Evolutionary conservation across 768 basidiomycete species (phyloP).

Genomic region (Suillus subaureus): DNA sequence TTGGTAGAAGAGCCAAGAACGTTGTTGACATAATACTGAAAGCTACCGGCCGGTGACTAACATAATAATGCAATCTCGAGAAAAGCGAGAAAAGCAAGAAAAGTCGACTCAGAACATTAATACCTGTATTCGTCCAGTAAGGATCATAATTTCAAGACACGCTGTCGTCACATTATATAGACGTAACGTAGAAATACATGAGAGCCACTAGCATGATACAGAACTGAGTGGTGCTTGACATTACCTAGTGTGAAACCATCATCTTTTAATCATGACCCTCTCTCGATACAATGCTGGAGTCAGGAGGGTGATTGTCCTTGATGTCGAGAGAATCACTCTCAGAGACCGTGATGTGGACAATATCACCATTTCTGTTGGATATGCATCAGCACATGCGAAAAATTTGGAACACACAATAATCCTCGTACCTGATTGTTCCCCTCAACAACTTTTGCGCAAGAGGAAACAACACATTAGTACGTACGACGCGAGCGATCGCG

Average conservation of each 20-base stretch:
- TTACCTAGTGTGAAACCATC: neutral
- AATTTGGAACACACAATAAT: neutral
- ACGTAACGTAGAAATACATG: neutral
- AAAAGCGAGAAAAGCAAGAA: no score
- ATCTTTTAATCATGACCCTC: neutral
- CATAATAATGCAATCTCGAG: no score
- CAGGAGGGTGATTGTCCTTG: slow-evolving; percentile 61
- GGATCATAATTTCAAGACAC: no score
- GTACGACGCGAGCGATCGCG: slow-evolving; percentile 84
- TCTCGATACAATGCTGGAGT: slow-evolving; percentile 28
- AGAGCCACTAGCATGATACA: slow-evolving; percentile 3
- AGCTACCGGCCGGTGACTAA: no score
- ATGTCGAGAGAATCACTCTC: slow-evolving; percentile 49
- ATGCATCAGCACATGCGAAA: slow-evolving; percentile 1
- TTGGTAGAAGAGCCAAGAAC: neutral
- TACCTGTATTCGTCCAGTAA: no score
- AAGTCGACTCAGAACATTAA: no score
- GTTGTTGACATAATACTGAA: no score
- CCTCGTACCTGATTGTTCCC: slow-evolving; percentile 74
- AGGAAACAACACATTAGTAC: slow-evolving; percentile 80
- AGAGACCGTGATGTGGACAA: slow-evolving; percentile 54
- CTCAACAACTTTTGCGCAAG: slow-evolving; percentile 78
- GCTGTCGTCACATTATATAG: neutral
- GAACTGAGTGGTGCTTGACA: neutral
- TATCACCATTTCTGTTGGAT: slow-evolving; percentile 58